Evolutionary conservation across 345 rosid genomes (phyloP), one percentile per base, ranked within the genome.

Genomic region (Eucalyptus sideroxylon): DNA sequence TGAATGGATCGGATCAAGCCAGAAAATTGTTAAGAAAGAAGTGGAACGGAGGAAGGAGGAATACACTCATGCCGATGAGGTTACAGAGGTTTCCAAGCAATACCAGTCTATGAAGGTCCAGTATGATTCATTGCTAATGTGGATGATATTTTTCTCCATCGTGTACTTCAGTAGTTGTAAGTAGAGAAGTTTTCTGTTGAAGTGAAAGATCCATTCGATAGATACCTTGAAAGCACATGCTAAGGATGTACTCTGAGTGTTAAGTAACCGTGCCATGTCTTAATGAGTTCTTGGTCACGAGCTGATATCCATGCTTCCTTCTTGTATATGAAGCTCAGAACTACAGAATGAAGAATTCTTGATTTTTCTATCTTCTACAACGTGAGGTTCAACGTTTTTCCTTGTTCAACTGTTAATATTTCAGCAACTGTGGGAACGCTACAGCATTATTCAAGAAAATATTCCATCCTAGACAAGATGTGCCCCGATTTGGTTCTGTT

Each of bases 21-120:
- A 90, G n/a, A 94, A 92, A 89, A 85, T 92, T 50, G 88, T 91
- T 80, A 47, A 81, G 37, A 95, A 93, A 89, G 94, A 90, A 92
- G 89, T 93, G 87, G 89, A 90, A 12, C 92, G 67, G 90, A 94
- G 91, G 94, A 80, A 23, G 87, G 91, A 93, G 89, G 93, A 94
- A 56, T 95, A 92, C 89, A 19, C 30, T 13, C 89, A 88, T 8
- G 90, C 94, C 30, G 93, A 45, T 8, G 93, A 92, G 87, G 89
- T 94, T 23, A 87, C 13, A 34, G 80, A 86, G 26, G 93, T 94
- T 80, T 90, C 90, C 16, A 53, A 90, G 89, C 89, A 49, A 17
- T 95, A 92, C 89, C 31, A 94, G 90, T 53, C 30, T 17, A 89
- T 89, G 77, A 89, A 94, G 94, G 97, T 94, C 10, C 44, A 77